Evolutionary conservation across 1,284 basidiomycete species (phyloP).

Genomic region (Ceratorhiza oryzae-sativae): DNA sequence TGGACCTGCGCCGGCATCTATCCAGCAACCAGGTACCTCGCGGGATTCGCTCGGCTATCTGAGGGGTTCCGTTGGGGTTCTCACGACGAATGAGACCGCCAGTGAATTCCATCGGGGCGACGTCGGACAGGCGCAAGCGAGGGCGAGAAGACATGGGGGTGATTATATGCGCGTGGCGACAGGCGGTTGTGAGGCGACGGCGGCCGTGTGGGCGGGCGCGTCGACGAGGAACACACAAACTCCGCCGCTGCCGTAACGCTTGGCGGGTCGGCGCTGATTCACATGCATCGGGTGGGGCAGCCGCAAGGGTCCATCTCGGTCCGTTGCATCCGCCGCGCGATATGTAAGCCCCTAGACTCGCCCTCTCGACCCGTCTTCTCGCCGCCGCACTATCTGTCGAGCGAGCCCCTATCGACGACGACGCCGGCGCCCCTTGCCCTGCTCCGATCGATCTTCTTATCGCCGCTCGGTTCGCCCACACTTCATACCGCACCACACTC

Average conservation of each 20-base stretch:
- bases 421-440: slow-evolving; percentile 16
- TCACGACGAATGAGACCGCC: no score
- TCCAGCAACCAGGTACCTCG: neutral
- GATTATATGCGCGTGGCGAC: no score
- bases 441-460: slow-evolving; percentile 25
- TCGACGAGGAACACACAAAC: slow-evolving; percentile 26
- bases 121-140: neutral
- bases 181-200: no score
- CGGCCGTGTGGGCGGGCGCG: slow-evolving; percentile 16
- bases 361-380: slow-evolving; percentile 22
- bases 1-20: neutral
- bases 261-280: slow-evolving; percentile 4
- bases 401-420: slow-evolving; percentile 18
- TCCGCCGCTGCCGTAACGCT: slow-evolving; percentile 36
- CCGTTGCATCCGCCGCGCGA: slow-evolving; percentile 35
- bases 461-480: neutral
- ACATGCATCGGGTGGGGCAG: slow-evolving; percentile 9
- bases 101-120: neutral
- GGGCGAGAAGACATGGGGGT: no score
- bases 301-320: neutral
- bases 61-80: neutral
- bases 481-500: neutral
- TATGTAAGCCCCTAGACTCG: slow-evolving; percentile 36
- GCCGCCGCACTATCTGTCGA: slow-evolving; percentile 14
- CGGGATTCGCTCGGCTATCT: neutral